Conservation (phyloP, 345 rosid species). For the Rhizophora mangle region DNA sequence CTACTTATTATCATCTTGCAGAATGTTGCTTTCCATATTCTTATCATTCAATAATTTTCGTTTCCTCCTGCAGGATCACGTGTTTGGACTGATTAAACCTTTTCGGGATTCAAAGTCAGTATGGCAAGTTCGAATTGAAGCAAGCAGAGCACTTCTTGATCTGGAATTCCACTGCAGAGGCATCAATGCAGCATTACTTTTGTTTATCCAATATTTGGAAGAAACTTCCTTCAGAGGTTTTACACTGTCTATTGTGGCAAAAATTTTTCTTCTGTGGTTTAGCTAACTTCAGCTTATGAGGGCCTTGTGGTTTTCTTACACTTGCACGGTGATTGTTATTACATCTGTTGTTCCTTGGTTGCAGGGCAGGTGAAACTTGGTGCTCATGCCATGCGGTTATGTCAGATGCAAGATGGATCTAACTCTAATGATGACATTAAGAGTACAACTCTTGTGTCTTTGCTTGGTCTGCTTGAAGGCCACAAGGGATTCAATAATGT, state of each 20-base stretch:
- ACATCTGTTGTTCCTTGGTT: constrained; percentile 24
- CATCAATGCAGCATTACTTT: constrained; percentile 63
- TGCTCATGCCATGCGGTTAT: constrained; percentile 72
- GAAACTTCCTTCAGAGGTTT: constrained; percentile 88
- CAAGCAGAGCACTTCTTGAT: constrained; percentile 87
- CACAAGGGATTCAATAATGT: constrained; percentile 66
- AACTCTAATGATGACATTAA: constrained; percentile 45
- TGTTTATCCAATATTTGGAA: constrained; percentile 63
- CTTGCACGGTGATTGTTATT: constrained; percentile 9
- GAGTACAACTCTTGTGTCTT: constrained; percentile 46
- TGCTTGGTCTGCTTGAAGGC: constrained; percentile 75
- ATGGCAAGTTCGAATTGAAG: constrained; percentile 83
- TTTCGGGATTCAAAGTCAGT: constrained; percentile 51
- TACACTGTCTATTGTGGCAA: neutral
- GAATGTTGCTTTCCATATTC: constrained; percentile 13
- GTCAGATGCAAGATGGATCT: constrained; percentile 57
- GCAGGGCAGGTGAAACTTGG: constrained; percentile 89
- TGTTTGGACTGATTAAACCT: constrained; percentile 68
- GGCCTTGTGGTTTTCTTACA: constrained; percentile 1
- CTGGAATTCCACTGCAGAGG: constrained; percentile 83
- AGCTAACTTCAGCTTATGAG: neutral
- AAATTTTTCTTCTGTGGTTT: neutral
- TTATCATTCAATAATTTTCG: constrained; percentile 17
- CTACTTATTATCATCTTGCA: constrained; percentile 4
- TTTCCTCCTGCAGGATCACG: constrained; percentile 62